phyloP scores from a whole-genome alignment of 257 asterid species.

The Haberlea rhodopensis region DNA sequence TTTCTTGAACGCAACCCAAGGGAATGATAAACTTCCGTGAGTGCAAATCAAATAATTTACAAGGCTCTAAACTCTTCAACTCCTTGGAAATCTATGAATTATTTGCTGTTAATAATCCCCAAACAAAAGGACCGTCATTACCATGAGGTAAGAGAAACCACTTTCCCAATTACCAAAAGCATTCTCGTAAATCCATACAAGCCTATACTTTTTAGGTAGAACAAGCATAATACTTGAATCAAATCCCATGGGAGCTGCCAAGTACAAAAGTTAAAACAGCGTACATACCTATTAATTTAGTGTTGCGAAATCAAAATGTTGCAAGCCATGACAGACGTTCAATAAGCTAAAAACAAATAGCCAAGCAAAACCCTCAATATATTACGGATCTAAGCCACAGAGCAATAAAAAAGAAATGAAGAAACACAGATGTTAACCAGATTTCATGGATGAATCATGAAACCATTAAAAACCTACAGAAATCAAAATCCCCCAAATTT shows the following conservation, averaged over 20 bases:
- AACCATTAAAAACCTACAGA: slow-evolving; percentile 1
- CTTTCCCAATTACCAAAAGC: not conserved
- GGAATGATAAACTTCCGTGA: not conserved
- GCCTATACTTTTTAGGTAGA: not conserved
- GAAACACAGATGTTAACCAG: not conserved
- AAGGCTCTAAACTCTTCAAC: not conserved
- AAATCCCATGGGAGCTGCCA: not conserved
- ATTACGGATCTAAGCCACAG: not conserved
- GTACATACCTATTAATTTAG: too few species aligned
- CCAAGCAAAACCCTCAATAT: not conserved
- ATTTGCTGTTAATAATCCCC: not conserved
- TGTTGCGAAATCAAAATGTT: not conserved
- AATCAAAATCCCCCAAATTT: slow-evolving; percentile 2
- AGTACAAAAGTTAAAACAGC: too few species aligned
- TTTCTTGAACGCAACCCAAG: not conserved
- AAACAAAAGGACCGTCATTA: not conserved
- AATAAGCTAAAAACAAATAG: slow-evolving; percentile 6
- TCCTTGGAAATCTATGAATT: not conserved
- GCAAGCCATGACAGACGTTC: not conserved
- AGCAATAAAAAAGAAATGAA: not conserved
- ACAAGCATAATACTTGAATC: not conserved
- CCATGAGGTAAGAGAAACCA: too few species aligned
- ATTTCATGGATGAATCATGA: not conserved
- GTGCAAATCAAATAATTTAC: not conserved
- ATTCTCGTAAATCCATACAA: not conserved